phyloP scores from a whole-genome alignment of 257 asterid genomes.

The Gynochthodes officinalis region DNA sequence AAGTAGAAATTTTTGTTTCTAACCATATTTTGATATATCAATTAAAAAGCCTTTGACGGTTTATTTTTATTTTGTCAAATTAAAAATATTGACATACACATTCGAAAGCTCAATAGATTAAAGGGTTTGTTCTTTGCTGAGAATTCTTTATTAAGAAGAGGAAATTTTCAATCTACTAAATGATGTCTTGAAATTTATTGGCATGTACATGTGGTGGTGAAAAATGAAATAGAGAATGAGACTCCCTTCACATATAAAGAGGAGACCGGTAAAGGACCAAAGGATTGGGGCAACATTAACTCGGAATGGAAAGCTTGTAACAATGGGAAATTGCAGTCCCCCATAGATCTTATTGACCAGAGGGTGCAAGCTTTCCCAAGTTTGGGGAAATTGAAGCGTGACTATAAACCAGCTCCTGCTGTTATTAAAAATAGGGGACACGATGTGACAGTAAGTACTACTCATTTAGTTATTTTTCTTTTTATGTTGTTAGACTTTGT shows the following conservation, averaged over 20 bases:
- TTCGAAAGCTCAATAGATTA: too few relatives aligned
- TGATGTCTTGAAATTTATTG: neutral
- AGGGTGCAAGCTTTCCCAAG: slow-evolving; percentile 22
- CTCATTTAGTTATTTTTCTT: neutral
- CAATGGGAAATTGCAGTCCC: slow-evolving; percentile 58
- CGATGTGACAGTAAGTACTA: slow-evolving; percentile 46
- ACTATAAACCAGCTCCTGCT: slow-evolving; percentile 54
- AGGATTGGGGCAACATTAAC: slow-evolving; percentile 45
- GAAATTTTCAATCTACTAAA: neutral
- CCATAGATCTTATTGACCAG: slow-evolving; percentile 40
- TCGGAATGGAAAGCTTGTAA: slow-evolving; percentile 47
- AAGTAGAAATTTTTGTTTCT: too few relatives aligned
- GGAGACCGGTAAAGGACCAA: slow-evolving; percentile 43
- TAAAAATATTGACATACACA: neutral
- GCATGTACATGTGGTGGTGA: neutral
- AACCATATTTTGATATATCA: too few relatives aligned
- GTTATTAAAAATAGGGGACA: slow-evolving; percentile 56
- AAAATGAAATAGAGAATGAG: slow-evolving; percentile 42
- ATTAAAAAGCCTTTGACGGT: neutral
- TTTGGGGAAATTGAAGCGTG: slow-evolving; percentile 28
- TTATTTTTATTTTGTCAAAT: neutral
- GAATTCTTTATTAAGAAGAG: too few relatives aligned
- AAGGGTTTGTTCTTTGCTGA: too few relatives aligned
- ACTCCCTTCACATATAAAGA: slow-evolving; percentile 29
- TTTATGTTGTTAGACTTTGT: neutral